Percentiles rank a stretch among this genome's conserved stretches.
Conservation (phyloP, 2,329 filamentous ascomycete species). For the Fusarium sp. region DNA sequence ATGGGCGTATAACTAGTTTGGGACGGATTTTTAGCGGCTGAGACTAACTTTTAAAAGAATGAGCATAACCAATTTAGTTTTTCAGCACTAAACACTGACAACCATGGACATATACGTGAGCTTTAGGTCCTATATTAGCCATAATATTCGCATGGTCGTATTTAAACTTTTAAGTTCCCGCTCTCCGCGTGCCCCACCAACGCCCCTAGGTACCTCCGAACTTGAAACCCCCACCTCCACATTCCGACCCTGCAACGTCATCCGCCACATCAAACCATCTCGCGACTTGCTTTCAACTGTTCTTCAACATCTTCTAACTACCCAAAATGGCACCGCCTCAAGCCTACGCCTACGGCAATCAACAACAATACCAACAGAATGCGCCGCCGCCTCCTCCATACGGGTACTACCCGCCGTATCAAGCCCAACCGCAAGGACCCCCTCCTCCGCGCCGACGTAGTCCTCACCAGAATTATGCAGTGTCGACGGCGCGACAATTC, state of each 20-base stretch:
- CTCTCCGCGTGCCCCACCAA: background rate
- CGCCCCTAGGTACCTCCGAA: background rate
- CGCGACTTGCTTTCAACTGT: background rate
- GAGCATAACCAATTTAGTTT: too few relatives aligned
- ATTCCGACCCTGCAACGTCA: constrained; percentile 6
- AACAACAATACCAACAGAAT: constrained; percentile 24
- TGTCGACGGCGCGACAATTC: constrained; percentile 38
- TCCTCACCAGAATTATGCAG: constrained; percentile 25
- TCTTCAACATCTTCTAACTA: background rate
- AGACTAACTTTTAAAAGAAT: too few relatives aligned
- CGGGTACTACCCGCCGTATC: constrained; percentile 28
- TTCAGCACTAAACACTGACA: too few relatives aligned
- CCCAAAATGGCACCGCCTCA: constrained; percentile 32
- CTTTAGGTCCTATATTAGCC: background rate
- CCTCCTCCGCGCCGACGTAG: constrained; percentile 11
- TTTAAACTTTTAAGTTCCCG: constrained; percentile 24
- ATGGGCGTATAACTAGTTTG: too few relatives aligned
- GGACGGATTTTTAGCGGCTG: too few relatives aligned
- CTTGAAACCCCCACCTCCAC: constrained; percentile 7
- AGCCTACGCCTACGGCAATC: constrained; percentile 22
- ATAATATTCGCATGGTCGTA: constrained; percentile 30
- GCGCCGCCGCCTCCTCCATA: constrained; percentile 21
- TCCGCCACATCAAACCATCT: background rate
- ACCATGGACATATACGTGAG: too few relatives aligned
- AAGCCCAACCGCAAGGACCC: constrained; percentile 7